Conservation (phyloP, 495 filamentous ascomycete species). For the Penicillium salamii region DNA sequence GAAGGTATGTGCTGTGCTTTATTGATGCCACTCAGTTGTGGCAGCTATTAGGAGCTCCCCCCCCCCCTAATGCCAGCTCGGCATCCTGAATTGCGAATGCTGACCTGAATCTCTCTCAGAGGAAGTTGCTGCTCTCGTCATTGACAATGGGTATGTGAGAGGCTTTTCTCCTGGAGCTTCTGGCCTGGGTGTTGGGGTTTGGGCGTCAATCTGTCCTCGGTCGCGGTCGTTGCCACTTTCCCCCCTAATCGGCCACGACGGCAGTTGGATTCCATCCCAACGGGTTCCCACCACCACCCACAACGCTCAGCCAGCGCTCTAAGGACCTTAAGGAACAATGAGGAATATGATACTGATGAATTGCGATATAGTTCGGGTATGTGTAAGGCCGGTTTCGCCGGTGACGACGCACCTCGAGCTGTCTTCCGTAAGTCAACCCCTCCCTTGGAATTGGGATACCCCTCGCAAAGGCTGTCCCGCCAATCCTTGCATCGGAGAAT, state of each 20-base stretch:
- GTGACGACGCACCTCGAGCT: slow-evolving; percentile 99
- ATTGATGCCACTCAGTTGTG: slow-evolving; percentile 11
- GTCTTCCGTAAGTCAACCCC: slow-evolving; percentile 93
- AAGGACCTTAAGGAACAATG: too few species aligned
- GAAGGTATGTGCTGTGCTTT: slow-evolving; percentile 61
- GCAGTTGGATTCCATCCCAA: slow-evolving; percentile 17
- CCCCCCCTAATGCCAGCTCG: slow-evolving; percentile 5
- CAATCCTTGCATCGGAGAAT: slow-evolving; percentile 30
- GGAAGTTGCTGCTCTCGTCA: slow-evolving; percentile 99
- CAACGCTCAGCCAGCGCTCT: slow-evolving; percentile 1
- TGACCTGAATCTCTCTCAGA: slow-evolving; percentile 65
- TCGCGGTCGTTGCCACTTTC: slow-evolving; percentile 22
- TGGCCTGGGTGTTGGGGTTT: slow-evolving; percentile 18
- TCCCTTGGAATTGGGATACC: too few species aligned
- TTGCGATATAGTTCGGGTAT: slow-evolving; percentile 83
- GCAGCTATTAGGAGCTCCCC: slow-evolving; percentile 32
- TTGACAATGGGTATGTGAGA: slow-evolving; percentile 98
- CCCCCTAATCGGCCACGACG: slow-evolving; percentile 17
- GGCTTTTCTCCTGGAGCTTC: slow-evolving; percentile 18
- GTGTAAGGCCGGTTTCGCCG: slow-evolving; percentile 99
- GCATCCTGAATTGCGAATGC: slow-evolving; percentile 24
- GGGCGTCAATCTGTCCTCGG: slow-evolving; percentile 21
- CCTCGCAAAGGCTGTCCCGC: slow-evolving; percentile 14
- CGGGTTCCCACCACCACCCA: slow-evolving; percentile 8
- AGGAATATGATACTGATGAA: slow-evolving; percentile 46